A percentile compares a stretch with the other conserved stretches of the same genome.
These are phyloP conservation scores for Phytopythium boreale DNA, from an alignment of 352 stramenopile species.

Conservation along the genomic window DNA sequence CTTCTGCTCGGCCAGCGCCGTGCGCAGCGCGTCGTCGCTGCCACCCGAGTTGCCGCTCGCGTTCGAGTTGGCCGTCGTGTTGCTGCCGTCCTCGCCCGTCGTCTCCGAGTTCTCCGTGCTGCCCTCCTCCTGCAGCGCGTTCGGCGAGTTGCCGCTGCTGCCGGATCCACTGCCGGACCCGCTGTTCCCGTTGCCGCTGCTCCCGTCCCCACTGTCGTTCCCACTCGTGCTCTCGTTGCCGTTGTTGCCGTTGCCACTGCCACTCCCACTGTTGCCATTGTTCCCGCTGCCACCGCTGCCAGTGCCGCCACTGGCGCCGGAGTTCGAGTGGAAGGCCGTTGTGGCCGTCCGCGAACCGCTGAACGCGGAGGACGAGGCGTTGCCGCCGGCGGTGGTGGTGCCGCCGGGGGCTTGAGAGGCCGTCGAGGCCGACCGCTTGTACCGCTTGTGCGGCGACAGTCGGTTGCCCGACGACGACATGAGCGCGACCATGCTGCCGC, in stretches of 20 bases:
- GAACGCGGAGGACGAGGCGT: not conserved
- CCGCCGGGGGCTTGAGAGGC: not conserved
- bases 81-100: constrained; percentile 61
- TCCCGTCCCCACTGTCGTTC: not conserved
- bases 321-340: constrained; percentile 6
- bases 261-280: not conserved
- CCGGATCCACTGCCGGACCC: constrained; percentile 5
- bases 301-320: not conserved
- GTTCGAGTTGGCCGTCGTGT: constrained; percentile 51
- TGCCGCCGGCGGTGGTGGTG: not conserved
- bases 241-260: constrained; percentile 6
- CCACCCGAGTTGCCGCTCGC: constrained; percentile 35
- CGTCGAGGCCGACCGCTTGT: constrained; percentile 47
- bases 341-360: constrained; percentile 1
- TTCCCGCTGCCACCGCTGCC: not conserved
- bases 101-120: constrained; percentile 80
- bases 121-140: constrained; percentile 24
- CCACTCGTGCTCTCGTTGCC: constrained; percentile 1
- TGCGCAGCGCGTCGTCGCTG: constrained; percentile 39
- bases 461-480: constrained; percentile 23
- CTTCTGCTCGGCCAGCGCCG: constrained; percentile 73
- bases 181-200: not conserved
- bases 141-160: constrained; percentile 29
- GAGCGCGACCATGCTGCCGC: constrained; percentile 18
- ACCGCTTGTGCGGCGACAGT: constrained; percentile 56